Evolutionary conservation across 2,329 filamentous ascomycete species (phyloP), one percentile per base, ranked within the genome.

Genomic region (Aspergillus melleus): DNA sequence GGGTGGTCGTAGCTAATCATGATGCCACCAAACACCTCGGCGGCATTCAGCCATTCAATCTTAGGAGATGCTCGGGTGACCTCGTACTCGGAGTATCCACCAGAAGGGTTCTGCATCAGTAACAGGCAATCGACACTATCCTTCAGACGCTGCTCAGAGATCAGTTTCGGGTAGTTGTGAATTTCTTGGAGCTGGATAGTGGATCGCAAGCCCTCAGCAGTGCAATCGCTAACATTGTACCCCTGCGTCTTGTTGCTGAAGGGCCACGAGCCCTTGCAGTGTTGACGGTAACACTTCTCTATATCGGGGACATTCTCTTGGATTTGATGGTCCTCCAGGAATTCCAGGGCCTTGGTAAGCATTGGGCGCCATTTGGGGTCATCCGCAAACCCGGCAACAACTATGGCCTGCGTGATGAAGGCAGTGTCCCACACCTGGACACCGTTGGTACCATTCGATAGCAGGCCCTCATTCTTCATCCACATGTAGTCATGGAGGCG

Each of bases 1-100:
- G 94, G 92, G 71, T 99, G 98, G 74, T 96, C 92, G 74, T 99
- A 99, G 72, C 98, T 94, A 56, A 99, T 89, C 95, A 99, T 99
- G 78, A 99, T 99, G 20, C 88, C 86, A 14, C 92, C 93, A 75
- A 99, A 99, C 0, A 99, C 93, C 74, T 99, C 95, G 1, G 95
- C 95, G 0, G 94, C 94, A 70, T 99, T 99, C 49, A 99, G 84
- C 74, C 88, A 83, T 75, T 99, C 95, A 66, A 98, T 75, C 66
- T 85, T 86, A 66, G 90, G 83, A 10, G 90, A 89, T 2, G 90
- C 94, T 26, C 95, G 87, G 1, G 89, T 89, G 1, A 86, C 86
- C 72, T 99, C 95, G 74, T 99, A 99, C 16, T 92, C 95, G 0
- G 92, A 90, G 72, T 92, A 94, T 3, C 92, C 95, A 22, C 93